phyloP scores from a whole-genome alignment of 768 basidiomycete genomes.

The Myochromella boudieri region DNA sequence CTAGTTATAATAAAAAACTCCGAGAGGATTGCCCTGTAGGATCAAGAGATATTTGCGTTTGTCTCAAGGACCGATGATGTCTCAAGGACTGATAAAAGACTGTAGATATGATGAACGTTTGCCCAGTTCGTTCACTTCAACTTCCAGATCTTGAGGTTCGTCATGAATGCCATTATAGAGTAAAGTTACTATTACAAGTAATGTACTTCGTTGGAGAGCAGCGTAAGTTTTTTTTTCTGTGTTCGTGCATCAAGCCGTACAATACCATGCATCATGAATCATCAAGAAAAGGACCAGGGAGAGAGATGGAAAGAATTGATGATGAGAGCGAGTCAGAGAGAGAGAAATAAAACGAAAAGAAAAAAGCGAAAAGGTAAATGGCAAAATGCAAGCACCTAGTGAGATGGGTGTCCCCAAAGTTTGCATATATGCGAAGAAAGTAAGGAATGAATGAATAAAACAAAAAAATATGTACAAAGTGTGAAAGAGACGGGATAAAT shows the following conservation, averaged over 20 bases:
- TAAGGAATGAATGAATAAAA: slow-evolving; percentile 1
- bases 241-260: slow-evolving; percentile 16
- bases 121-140: too few relatives aligned
- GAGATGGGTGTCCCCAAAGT: too few relatives aligned
- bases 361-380: not conserved
- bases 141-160: not conserved
- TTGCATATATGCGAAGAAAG: slow-evolving; percentile 5
- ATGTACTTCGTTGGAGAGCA: slow-evolving; percentile 6
- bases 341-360: slow-evolving; percentile 6
- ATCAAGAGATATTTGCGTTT: too few relatives aligned
- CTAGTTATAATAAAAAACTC: too few relatives aligned
- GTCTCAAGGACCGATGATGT: too few relatives aligned
- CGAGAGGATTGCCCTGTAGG: too few relatives aligned
- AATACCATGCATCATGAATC: slow-evolving; percentile 11
- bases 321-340: not conserved
- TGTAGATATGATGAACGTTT: too few relatives aligned
- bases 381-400: not conserved
- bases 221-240: too few relatives aligned
- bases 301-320: not conserved
- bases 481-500: slow-evolving; percentile 14
- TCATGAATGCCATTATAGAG: slow-evolving; percentile 7
- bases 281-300: slow-evolving; percentile 8
- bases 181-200: slow-evolving; percentile 6
- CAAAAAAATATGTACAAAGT: slow-evolving; percentile 6
- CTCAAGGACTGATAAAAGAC: too few relatives aligned